A percentile compares a stretch with the other conserved stretches of the same genome.
phyloP scores from a whole-genome alignment of 129 eudicot genomes.

The Chrysanthemum makinoi region DNA sequence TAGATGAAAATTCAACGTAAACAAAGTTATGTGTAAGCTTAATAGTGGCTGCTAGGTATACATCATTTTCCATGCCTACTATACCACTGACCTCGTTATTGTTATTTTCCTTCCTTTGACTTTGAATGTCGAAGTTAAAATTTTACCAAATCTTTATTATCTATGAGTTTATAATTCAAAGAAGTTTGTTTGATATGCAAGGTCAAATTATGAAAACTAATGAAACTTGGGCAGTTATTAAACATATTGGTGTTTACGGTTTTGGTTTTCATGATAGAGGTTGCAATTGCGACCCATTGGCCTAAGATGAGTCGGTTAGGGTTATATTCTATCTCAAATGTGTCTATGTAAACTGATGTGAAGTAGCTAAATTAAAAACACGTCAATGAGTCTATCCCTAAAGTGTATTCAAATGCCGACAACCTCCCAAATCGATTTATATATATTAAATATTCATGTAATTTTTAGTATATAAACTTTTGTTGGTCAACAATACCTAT shows the following conservation, averaged over 20 bases:
- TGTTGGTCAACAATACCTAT: too few relatives aligned
- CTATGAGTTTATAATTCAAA: background rate
- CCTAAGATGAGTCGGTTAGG: background rate
- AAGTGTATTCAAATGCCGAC: too few relatives aligned
- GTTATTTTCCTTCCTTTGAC: background rate
- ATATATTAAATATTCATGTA: too few relatives aligned
- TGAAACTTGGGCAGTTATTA: background rate
- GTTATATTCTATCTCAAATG: background rate
- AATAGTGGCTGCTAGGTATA: background rate
- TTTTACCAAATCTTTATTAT: background rate
- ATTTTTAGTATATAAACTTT: too few relatives aligned
- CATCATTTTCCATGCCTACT: background rate
- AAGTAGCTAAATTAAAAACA: too few relatives aligned
- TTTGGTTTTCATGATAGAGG: background rate
- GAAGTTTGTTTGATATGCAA: background rate
- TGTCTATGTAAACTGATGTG: background rate
- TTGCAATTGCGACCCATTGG: too few relatives aligned
- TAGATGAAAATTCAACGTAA: too few relatives aligned
- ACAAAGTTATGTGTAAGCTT: too few relatives aligned
- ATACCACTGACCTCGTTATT: background rate
- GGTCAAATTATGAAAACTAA: background rate
- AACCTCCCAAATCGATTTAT: too few relatives aligned
- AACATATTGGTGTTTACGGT: too few relatives aligned
- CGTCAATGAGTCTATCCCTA: too few relatives aligned
- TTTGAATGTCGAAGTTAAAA: conserved; percentile 3